Evolutionary conservation across 306 rosid genomes (phyloP).

Genomic region (Dryas drummondii): DNA sequence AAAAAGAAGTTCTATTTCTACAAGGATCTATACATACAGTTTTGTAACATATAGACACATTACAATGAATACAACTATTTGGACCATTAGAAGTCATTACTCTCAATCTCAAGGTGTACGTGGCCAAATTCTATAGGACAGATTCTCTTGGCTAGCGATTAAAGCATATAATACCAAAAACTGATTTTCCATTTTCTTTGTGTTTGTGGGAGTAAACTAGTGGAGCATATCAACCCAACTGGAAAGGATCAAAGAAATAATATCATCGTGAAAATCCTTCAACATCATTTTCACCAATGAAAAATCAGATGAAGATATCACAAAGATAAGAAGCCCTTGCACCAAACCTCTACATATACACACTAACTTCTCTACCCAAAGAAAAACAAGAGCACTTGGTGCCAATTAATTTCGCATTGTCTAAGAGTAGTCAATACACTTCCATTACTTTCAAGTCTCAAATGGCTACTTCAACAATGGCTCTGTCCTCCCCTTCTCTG

Average conservation of each 20-base stretch:
- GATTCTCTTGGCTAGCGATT: no score
- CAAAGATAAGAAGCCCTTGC: conserved; percentile 18
- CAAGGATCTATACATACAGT: no score
- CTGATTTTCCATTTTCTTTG: no score
- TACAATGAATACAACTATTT: no score
- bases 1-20: no score
- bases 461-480: conserved; percentile 38
- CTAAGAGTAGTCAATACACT: neutral
- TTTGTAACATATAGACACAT: no score
- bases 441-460: neutral
- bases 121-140: no score
- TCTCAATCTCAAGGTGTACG: no score
- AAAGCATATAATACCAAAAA: no score
- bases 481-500: conserved; percentile 35
- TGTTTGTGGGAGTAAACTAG: neutral
- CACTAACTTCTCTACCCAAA: neutral
- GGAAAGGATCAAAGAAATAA: conserved; percentile 9
- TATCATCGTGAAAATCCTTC: neutral
- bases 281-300: conserved; percentile 24
- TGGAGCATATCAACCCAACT: neutral
- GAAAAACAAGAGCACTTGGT: neutral
- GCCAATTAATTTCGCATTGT: neutral
- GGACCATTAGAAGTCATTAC: no score
- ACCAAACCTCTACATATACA: neutral
- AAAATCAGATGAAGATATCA: conserved; percentile 26